Base-by-base conservation (phyloP, 768 basidiomycete species). In the Pulveroboletus sp. region DNA sequence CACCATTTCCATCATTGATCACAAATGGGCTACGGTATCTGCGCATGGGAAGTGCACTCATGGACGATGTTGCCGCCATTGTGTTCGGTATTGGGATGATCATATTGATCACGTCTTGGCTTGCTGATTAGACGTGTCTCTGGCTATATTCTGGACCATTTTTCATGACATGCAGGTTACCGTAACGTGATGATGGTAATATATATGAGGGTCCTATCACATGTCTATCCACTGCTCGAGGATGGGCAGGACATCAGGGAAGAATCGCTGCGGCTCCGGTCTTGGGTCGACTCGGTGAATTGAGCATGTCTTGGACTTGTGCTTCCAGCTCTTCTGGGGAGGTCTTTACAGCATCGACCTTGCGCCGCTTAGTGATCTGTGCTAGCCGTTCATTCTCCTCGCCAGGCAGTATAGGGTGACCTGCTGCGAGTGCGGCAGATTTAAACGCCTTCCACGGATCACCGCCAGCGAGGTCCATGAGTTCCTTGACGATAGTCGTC, bases 51-150 rank as follows among this genome's bases (percentile, higher is more conserved):
- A 76, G 79, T 1, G 61, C 79, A 24, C 78, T 90, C 61, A 63
- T 89, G 24, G 84, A 92, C 53, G 89, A 89, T 57, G 64, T 92
- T 0, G 79, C 87, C 2, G 80, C 78, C 1, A 61, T 86, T 5
- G 61, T 91, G 6, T 80, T 91, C n/a, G 86, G 82, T 2, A 63
- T 91, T 7, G 89, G 89, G 6, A 61, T 91, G 52, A 69, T 85
- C 24, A 66, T 87, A 7, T 70, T 77, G 59, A 64, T 81, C 49
- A 75, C 81, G 11, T 72, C 74, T 9, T 81, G 75, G 76, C 57
- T 77, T 18, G 54, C 57, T 31, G 52, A 49, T 42, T 68, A 56
- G 50, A 30, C 10, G 18, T 35, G 26, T 27, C 47, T 43, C 28
- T 21, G 24, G 17, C 18, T 32, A 30, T 28, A 38, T 17, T 47